Conservation (phyloP, 2,329 filamentous ascomycete genomes). For the Colletotrichum trifolii region DNA sequence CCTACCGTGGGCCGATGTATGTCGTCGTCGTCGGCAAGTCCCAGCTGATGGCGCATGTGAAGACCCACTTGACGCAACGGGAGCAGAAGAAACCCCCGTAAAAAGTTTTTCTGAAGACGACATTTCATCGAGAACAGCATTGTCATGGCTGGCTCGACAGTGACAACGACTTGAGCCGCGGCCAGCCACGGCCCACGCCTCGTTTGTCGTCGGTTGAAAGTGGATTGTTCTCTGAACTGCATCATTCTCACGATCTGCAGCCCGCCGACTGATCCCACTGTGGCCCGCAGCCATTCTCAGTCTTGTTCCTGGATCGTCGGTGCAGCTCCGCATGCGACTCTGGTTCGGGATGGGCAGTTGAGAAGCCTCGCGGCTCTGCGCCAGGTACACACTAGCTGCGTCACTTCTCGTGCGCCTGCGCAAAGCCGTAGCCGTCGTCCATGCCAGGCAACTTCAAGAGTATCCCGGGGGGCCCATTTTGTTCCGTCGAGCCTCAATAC, state of each 20-base stretch:
- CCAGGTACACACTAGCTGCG: constrained; percentile 2
- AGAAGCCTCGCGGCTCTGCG: constrained; percentile 14
- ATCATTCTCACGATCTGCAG: constrained; percentile 8
- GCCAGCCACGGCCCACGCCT: constrained; percentile 19
- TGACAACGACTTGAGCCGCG: constrained; percentile 1
- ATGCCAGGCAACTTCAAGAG: neutral
- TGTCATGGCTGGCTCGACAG: neutral
- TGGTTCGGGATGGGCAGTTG: constrained; percentile 14
- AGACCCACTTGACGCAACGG: constrained; percentile 11
- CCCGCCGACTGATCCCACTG: constrained; percentile 11
- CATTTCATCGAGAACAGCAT: neutral
- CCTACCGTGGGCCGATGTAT: constrained; percentile 14
- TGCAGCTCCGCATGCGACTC: constrained; percentile 10
- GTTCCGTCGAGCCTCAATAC: constrained; percentile 27
- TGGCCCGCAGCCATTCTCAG: neutral
- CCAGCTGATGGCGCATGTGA: constrained; percentile 6
- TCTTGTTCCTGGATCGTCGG: constrained; percentile 18
- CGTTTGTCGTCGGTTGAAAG: constrained; percentile 38
- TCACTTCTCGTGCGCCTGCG: constrained; percentile 4
- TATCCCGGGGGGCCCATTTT: constrained; percentile 30
- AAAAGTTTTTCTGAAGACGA: constrained; percentile 8
- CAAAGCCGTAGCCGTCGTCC: constrained; percentile 17
- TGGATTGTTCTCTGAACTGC: constrained; percentile 26
- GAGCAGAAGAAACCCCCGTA: constrained; percentile 5
- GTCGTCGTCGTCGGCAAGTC: neutral